Conservation (phyloP, 176 grass and related monocot genomes). For the Phoenix roebelenii region DNA sequence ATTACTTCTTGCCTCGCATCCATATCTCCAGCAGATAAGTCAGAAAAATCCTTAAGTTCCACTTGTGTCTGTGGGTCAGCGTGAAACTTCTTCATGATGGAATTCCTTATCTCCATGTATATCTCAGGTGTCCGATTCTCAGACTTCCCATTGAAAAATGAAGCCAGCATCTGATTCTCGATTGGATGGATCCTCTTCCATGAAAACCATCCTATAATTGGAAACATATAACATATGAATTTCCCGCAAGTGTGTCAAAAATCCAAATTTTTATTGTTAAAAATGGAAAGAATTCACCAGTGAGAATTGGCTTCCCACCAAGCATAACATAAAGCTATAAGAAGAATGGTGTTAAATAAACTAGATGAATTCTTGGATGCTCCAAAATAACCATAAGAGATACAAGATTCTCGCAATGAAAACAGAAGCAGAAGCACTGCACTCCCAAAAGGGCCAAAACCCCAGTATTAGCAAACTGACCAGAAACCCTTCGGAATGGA, state of each 20-base stretch:
- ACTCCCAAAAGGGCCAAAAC: not conserved
- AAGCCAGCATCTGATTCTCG: conserved; percentile 82
- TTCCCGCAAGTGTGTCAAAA: not conserved
- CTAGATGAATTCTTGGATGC: too few species aligned
- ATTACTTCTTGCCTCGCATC: conserved; percentile 67
- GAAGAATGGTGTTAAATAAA: not conserved
- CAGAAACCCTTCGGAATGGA: too few species aligned
- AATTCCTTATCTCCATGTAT: conserved; percentile 84
- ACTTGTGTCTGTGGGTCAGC: conserved; percentile 62
- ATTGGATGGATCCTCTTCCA: conserved; percentile 74
- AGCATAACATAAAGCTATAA: not conserved
- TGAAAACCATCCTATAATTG: conserved; percentile 82
- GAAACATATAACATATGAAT: not conserved
- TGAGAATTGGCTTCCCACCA: too few species aligned
- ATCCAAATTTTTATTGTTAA: not conserved
- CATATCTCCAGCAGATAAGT: conserved; percentile 54
- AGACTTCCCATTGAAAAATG: conserved; percentile 86
- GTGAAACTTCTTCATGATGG: conserved; percentile 85
- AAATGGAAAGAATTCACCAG: too few species aligned
- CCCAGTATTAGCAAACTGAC: not conserved
- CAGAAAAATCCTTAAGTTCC: conserved; percentile 71
- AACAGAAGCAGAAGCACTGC: not conserved
- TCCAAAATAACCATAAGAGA: too few species aligned
- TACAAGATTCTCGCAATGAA: not conserved
- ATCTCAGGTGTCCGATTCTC: conserved; percentile 70